Evolutionary conservation across 2,329 filamentous ascomycete genomes (phyloP).

Genomic region (Salinomyces thailandicus): DNA sequence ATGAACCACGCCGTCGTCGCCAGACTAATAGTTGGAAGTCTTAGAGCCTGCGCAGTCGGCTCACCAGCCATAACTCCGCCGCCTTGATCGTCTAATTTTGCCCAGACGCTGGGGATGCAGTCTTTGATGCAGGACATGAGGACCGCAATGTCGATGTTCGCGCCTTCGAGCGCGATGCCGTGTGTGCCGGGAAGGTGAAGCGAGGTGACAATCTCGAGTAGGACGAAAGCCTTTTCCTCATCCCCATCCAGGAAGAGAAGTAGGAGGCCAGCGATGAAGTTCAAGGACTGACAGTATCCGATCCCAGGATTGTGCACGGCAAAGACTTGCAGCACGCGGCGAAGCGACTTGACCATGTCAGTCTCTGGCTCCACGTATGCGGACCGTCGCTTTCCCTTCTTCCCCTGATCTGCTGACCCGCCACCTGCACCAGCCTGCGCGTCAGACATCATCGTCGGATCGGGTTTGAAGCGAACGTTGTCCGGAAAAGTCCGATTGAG

Average conservation of each 20-base stretch:
- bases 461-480: constrained; percentile 78
- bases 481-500: constrained; percentile 90
- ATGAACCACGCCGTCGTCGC: constrained; percentile 97
- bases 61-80: constrained; percentile 40
- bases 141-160: constrained; percentile 88
- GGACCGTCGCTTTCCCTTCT: constrained; percentile 23
- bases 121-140: constrained; percentile 81
- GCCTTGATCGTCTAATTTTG: constrained; percentile 74
- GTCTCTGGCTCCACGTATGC: constrained; percentile 46
- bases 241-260: constrained; percentile 71
- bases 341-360: constrained; percentile 66
- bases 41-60: constrained; percentile 32
- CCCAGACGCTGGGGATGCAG: constrained; percentile 71
- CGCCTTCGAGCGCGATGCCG: constrained; percentile 78
- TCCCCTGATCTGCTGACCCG: constrained; percentile 2
- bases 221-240: constrained; percentile 86
- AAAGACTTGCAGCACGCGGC: constrained; percentile 80
- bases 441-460: constrained; percentile 29
- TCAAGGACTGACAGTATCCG: constrained; percentile 91
- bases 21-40: constrained; percentile 79
- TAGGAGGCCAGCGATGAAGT: constrained; percentile 84
- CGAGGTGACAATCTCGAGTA: constrained; percentile 84
- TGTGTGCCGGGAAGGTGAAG: constrained; percentile 85
- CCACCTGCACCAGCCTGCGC: constrained; percentile 21
- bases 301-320: constrained; percentile 83